Base-by-base conservation (phyloP, 2,329 filamentous ascomycete genomes). In the Fusarium sp. region DNA sequence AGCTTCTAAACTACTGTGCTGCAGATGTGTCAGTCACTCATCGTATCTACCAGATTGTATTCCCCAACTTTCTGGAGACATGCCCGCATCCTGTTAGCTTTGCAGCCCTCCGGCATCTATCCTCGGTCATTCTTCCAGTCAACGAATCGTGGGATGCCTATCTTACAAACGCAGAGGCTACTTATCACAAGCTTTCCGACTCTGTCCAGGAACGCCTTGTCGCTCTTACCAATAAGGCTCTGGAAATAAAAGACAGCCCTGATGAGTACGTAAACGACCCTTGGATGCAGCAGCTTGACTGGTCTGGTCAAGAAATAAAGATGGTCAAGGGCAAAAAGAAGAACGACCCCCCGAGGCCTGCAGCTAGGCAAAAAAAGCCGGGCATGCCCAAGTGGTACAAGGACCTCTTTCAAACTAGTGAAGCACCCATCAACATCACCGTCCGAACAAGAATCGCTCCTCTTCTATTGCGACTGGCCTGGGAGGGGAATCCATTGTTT, bases 51-150 rank as follows among this genome's bases (percentile, higher is more conserved):
- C 90, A 93, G 76, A 93, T 93, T 61, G 94, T 98, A 2, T 96
- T 99, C 66, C 93, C 94, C 1, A 91, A 91, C 59, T 99, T 97
- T 73, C 82, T 97, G 20, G 85, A 93, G 43, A 92, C 92, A 24
- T 99, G 96, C 75, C 96, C 96, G 1, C 96, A 99, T 78, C 96
- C 96, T 1, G 96, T 99, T 73, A 98, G 94, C 79, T 99, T 99
- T 74, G 95, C 93, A 4, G 96, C 96, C 3, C 83, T 99, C 19
- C 88, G 96, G 17, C 96, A 98, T 76, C 85, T 99, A n/a, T 94
- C 94, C 1, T 91, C 94, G 0, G 94, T 97, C 67, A 97, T 98
- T 46, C 82, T 99, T 9, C 96, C 96, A 0, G 91, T 98, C 43
- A 89, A 98, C 76, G 87, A 91, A 72, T 89, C 91, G 0, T 99